These are phyloP conservation scores for Gynandropsis gynandra DNA, from an alignment of 345 rosid genomes.

Conservation along the genomic window DNA sequence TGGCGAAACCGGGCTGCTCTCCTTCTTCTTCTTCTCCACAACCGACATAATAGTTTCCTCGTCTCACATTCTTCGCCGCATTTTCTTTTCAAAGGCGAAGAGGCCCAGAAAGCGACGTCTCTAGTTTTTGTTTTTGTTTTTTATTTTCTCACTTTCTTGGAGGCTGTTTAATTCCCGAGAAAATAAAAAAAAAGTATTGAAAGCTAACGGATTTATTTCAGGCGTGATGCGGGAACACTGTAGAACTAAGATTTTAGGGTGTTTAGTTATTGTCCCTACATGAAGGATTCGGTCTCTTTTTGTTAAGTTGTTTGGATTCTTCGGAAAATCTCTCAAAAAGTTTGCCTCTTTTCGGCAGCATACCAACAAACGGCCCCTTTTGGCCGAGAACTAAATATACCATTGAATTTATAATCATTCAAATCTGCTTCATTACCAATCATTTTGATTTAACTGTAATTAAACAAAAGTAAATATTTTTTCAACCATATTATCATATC, in stretches of 20 bases:
- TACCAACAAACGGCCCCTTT: too few species aligned
- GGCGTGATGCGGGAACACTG: too few species aligned
- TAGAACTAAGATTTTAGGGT: conserved; percentile 9
- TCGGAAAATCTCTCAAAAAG: background rate
- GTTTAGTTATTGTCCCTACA: background rate
- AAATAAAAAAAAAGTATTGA: background rate
- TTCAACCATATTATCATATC: too few species aligned
- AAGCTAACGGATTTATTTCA: too few species aligned
- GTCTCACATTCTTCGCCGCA: conserved; percentile 12
- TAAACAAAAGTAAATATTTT: too few species aligned
- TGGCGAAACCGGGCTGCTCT: conserved; percentile 35
- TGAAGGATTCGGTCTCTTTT: conserved; percentile 24
- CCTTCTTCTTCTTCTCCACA: conserved; percentile 35
- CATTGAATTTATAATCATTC: too few species aligned
- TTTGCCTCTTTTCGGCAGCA: too few species aligned
- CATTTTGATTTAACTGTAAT: too few species aligned
- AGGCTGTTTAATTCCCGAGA: conserved; percentile 16
- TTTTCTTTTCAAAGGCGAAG: background rate
- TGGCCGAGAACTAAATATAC: too few species aligned
- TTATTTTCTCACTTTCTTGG: conserved; percentile 15
- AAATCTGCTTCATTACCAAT: too few species aligned
- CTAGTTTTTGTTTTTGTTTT: conserved; percentile 1
- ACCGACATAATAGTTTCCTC: conserved; percentile 35
- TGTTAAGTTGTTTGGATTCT: conserved; percentile 14
- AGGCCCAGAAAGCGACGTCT: conserved; percentile 5